A percentile compares a stretch with the other conserved stretches of the same genome.
These are phyloP conservation scores for Cadophora sp. DNA, from an alignment of 2,329 filamentous ascomycete species.

Conservation along the genomic window DNA sequence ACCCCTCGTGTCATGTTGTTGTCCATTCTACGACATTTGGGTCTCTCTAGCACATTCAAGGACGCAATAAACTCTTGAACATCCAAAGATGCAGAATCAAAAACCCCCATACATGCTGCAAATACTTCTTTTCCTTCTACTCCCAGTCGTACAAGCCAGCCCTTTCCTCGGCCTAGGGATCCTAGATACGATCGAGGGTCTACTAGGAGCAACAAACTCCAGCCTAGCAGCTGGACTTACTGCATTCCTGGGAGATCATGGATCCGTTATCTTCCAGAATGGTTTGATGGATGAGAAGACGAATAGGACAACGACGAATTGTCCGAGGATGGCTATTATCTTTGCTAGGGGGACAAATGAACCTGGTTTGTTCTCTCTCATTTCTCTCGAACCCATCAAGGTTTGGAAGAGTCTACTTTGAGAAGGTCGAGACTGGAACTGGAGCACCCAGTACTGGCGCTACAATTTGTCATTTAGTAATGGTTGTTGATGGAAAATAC, in stretches of 20 bases:
- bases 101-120: background rate
- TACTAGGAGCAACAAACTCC: background rate
- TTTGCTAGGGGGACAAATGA: conserved; percentile 40
- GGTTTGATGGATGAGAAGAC: conserved; percentile 22
- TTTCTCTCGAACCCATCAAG: background rate
- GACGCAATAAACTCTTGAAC: background rate
- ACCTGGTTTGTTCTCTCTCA: conserved; percentile 31
- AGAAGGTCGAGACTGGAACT: background rate
- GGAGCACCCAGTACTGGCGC: background rate
- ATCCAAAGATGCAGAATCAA: background rate
- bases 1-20: background rate
- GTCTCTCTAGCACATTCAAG: too few relatives aligned
- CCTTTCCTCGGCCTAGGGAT: background rate
- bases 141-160: background rate
- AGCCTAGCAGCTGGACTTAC: conserved; percentile 8
- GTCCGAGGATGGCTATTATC: conserved; percentile 39
- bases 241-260: conserved; percentile 28
- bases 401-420: background rate
- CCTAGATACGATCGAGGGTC: background rate
- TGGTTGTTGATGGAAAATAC: background rate
- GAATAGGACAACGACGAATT: conserved; percentile 28
- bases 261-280: conserved; percentile 32
- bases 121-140: background rate
- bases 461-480: background rate
- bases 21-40: background rate